A percentile compares a stretch with the other conserved stretches of the same genome.
phyloP scores from a whole-genome alignment of 2,329 filamentous ascomycete species.

The Talaromyces sp. region DNA sequence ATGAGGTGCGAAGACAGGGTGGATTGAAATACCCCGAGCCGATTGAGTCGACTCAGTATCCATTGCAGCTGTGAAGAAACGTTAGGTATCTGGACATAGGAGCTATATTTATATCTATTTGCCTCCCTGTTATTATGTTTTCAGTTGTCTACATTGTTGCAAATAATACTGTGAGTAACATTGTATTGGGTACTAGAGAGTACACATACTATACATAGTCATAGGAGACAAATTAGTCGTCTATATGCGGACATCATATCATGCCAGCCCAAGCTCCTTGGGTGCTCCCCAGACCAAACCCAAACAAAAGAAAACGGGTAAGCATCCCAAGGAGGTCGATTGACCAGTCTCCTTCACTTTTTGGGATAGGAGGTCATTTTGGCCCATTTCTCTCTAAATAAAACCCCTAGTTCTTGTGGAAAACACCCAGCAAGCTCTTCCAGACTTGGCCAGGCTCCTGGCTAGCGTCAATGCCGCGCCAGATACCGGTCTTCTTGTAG shows the following conservation, averaged over 20 bases:
- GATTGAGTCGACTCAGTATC: slow-evolving; percentile 65
- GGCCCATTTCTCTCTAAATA: neutral
- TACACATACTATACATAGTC: slow-evolving; percentile 39
- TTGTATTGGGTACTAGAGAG: slow-evolving; percentile 24
- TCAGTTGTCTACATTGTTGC: slow-evolving; percentile 1
- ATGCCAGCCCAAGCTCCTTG: slow-evolving; percentile 18
- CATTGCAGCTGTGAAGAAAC: slow-evolving; percentile 43
- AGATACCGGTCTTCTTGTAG: slow-evolving; percentile 97
- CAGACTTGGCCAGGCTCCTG: slow-evolving; percentile 95
- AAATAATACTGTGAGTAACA: slow-evolving; percentile 6
- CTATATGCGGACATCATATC: slow-evolving; percentile 25
- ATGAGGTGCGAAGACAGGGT: slow-evolving; percentile 66
- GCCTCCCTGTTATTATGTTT: too few relatives aligned
- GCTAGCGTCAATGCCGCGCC: slow-evolving; percentile 92
- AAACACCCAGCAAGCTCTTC: slow-evolving; percentile 86
- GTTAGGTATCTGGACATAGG: neutral
- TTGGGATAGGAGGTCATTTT: slow-evolving; percentile 42
- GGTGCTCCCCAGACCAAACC: slow-evolving; percentile 16
- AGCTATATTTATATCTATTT: too few relatives aligned
- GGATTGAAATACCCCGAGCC: slow-evolving; percentile 65
- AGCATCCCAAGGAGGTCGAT: slow-evolving; percentile 14
- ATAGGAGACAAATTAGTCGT: slow-evolving; percentile 18
- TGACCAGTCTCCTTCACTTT: slow-evolving; percentile 37
- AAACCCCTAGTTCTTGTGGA: slow-evolving; percentile 61
- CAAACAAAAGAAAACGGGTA: slow-evolving; percentile 24